Evolutionary conservation across 306 rosid species (phyloP).

Genomic region (Alnus glutinosa): DNA sequence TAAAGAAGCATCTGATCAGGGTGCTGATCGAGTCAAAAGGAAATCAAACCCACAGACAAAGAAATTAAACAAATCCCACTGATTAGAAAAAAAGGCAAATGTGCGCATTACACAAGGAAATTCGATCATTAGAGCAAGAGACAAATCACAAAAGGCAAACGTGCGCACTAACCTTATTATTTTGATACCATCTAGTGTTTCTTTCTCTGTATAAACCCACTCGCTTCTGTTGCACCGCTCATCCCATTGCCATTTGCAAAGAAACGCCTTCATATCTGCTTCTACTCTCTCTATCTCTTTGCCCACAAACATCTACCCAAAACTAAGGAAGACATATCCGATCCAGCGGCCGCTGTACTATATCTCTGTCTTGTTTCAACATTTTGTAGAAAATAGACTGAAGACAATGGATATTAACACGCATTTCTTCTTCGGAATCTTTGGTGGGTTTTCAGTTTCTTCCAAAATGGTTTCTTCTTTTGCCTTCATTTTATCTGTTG

Average conservation of each 20-base stretch:
- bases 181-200: not conserved
- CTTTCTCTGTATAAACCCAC: not conserved
- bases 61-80: no score
- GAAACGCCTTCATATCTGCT: not conserved
- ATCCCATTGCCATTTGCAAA: not conserved
- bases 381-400: not conserved
- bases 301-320: no score
- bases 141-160: no score
- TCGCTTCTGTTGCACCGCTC: not conserved
- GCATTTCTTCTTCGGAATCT: slow-evolving; percentile 72
- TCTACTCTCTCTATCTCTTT: no score
- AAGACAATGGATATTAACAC: slow-evolving; percentile 44
- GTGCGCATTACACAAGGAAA: no score
- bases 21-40: no score
- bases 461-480: not conserved
- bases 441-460: slow-evolving; percentile 48
- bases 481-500: not conserved
- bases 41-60: no score
- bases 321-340: not conserved
- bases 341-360: not conserved
- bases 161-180: no score
- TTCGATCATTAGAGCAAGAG: no score
- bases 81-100: no score
- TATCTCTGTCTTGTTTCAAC: not conserved
- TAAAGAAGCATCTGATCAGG: no score